A percentile compares a stretch with the other conserved stretches of the same genome.
phyloP scores from a whole-genome alignment of 768 basidiomycete species.

The Lepiota brunneoincarnata region DNA sequence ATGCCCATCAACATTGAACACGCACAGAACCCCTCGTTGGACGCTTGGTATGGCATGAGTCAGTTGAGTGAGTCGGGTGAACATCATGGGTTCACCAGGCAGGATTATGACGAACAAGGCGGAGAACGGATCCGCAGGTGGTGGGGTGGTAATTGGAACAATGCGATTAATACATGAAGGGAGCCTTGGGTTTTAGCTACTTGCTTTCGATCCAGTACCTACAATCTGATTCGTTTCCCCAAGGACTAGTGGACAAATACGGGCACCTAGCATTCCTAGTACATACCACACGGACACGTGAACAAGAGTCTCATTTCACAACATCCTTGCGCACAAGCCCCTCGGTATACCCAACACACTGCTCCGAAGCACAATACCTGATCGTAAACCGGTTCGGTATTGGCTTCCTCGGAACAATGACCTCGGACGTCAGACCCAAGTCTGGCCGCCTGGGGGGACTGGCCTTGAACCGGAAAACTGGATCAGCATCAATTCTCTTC shows the following conservation, averaged over 20 bases:
- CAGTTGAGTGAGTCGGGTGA: conserved; percentile 58
- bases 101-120: conserved; percentile 90
- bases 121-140: conserved; percentile 84
- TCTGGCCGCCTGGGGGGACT: background rate
- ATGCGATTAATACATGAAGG: conserved; percentile 15
- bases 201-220: no score
- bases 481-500: background rate
- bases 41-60: conserved; percentile 95
- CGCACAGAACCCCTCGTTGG: conserved; percentile 64
- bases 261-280: no score
- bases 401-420: background rate
- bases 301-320: background rate
- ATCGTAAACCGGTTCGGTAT: background rate
- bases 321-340: background rate
- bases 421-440: background rate
- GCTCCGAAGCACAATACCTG: background rate
- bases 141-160: conserved; percentile 92
- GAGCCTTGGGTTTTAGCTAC: no score
- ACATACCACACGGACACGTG: no score
- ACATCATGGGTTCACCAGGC: conserved; percentile 62
- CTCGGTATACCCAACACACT: conserved; percentile 2
- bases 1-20: conserved; percentile 63
- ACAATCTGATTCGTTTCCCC: no score
- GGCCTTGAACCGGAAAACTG: background rate
- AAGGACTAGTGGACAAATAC: no score